phyloP scores from a whole-genome alignment of 495 filamentous ascomycete genomes.

The Aspergillus ellipticus region DNA sequence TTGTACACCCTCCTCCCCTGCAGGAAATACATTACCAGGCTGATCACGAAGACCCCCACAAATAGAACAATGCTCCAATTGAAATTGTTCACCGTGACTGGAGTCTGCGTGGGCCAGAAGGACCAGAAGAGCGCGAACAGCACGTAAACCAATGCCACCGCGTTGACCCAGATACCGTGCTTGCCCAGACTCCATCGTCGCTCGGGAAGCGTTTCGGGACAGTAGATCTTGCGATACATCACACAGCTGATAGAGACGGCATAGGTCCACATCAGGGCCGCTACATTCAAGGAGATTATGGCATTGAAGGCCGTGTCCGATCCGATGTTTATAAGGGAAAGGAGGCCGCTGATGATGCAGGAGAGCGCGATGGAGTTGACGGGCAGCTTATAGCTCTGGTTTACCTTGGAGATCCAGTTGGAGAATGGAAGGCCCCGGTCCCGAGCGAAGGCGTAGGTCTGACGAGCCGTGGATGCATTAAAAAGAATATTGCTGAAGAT shows the following conservation, averaged over 20 bases:
- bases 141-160: neutral
- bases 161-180: neutral
- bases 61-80: constrained; percentile 51
- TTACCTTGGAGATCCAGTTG: constrained; percentile 27
- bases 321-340: constrained; percentile 38
- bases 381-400: constrained; percentile 29
- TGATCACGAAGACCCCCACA: constrained; percentile 31
- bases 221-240: constrained; percentile 4
- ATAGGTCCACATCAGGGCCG: neutral
- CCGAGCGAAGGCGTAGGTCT: constrained; percentile 19
- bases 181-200: neutral
- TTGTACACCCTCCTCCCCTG: constrained; percentile 24
- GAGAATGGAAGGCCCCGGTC: constrained; percentile 45
- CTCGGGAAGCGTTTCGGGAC: neutral
- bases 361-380: constrained; percentile 22
- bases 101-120: constrained; percentile 32
- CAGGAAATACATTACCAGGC: constrained; percentile 31
- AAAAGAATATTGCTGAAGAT: constrained; percentile 21
- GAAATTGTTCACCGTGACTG: constrained; percentile 37
- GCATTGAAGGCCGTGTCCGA: constrained; percentile 53
- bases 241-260: constrained; percentile 2
- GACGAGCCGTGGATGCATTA: constrained; percentile 18
- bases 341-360: constrained; percentile 13
- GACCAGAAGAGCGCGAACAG: neutral
- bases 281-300: constrained; percentile 40